Evolutionary conservation across 805 yeast species (phyloP), one percentile per base, ranked within the genome.

Genomic region (Sugiyamaella mastotermitis): DNA sequence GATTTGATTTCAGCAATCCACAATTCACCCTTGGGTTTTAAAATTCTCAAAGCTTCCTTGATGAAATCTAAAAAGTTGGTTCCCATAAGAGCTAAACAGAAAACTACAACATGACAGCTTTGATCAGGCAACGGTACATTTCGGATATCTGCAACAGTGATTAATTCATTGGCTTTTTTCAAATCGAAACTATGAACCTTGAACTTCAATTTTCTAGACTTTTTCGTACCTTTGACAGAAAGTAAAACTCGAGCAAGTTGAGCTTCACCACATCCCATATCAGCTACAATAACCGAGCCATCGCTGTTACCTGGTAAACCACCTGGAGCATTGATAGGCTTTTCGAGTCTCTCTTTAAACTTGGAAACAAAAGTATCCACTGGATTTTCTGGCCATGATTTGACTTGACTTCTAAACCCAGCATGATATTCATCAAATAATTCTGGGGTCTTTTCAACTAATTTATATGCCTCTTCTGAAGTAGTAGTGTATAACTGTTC

Each of bases 221-320:
- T 52, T n/a, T 39, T 40, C 19, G 58, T 51, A 10, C 56, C 55
- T 38, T 61, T 62, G 43, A 62, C 59, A 22, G 55, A 56, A 35
- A 66, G 66, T 35, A 84, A 71, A 50, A 86, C 83, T 27, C 68
- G 60, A 1, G 95, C 78, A 33, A 92, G 70, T 51, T 83, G 83
- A 0, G 97, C 98, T 61, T 92, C 98, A 40, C 98, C 99, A 60
- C 98, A 92, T 8, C 98, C 99, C 97, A 92, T 90, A 64, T 92
- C 98, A 0, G 97, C 97, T 42, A 92, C 73, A 3, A 83, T 86
- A 25, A 90, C 78, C 42, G 72, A 71, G 40, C 76, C 76, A 34
- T 61, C 62, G 17, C 46, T 43, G 31, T 52, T 57, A 32, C 69
- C 73, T 1, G 96, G 96, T 39, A 88, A 69, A 2, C 97, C 97